Evolutionary conservation across 2,329 filamentous ascomycete species (phyloP), one percentile per base, ranked within the genome.

Genomic region (Cladosporium sp.): DNA sequence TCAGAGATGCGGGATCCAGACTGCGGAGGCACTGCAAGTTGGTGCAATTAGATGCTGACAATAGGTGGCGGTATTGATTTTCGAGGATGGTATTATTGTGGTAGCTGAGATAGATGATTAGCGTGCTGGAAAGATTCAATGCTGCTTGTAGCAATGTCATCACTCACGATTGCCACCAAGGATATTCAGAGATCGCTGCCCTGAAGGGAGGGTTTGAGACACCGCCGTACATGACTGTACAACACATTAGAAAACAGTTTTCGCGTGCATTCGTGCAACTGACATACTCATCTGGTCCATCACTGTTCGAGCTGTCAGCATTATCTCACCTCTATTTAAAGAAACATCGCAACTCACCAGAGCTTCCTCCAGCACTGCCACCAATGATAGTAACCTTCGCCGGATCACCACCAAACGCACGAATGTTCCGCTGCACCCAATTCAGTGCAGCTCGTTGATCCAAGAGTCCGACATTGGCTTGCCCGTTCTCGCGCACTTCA

Each of bases 101-200:
- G 49, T 72, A 72, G 49, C 58, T 66, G 26, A 12, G 11, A 18
- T 28, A 4, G 21, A 18, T 28, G 1, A 4, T 15, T 10, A 30
- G 51, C 28, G 7, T 21, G 51, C 28, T 21, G 4, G 24, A 4
- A n/a, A 18, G 15, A n/a, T 3, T 10, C 15, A 4, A 21, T 34
- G 15, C 12, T 58, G 5, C 18, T 14, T 26, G n/a, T 3, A 26
- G 10, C 2, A 4, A 36, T 11, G 15, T 1, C 12, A 14, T 1
- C 4, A 61, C 68, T 38, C 57, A 70, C n/a, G 72, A 71, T 61
- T 77, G 77, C 73, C 73, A 78, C 76, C 76, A 78, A 3, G 76
- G 76, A 61, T 73, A 75, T 52, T 79, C 71, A 10, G 75, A 66
- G 54, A 82, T 81, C 0, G 78, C 80, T 5, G 78, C 80, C n/a